Conservation (phyloP, 2,329 filamentous ascomycete genomes). For the Colletotrichum tabaci region DNA sequence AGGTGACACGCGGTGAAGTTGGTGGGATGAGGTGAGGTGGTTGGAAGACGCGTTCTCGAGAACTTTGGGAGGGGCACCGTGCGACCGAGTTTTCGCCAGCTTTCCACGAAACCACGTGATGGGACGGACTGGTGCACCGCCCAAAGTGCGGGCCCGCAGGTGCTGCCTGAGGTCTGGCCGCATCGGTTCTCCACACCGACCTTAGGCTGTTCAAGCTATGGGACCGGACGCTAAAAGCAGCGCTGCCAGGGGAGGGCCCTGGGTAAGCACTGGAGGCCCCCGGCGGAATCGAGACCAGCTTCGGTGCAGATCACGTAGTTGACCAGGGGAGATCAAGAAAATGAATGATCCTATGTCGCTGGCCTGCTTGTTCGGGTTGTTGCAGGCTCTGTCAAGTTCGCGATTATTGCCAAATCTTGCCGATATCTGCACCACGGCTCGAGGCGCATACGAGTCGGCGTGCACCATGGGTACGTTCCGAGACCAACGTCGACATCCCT, state of each 20-base stretch:
- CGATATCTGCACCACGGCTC: background rate
- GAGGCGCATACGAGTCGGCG: conserved; percentile 7
- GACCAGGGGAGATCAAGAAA: background rate
- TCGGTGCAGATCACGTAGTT: background rate
- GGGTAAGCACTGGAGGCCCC: background rate
- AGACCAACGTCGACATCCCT: conserved; percentile 18
- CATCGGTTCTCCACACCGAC: conserved; percentile 15
- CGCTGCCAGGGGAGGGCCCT: conserved; percentile 4
- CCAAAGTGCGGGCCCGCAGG: too few species aligned
- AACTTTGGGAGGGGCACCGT: conserved; percentile 45
- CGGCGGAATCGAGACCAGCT: conserved; percentile 12
- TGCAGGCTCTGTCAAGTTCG: background rate
- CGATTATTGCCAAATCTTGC: background rate
- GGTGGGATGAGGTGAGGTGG: conserved; percentile 57
- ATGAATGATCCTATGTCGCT: background rate
- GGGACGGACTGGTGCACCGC: background rate
- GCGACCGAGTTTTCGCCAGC: conserved; percentile 53
- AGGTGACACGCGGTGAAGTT: conserved; percentile 40
- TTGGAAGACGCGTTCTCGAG: conserved; percentile 60
- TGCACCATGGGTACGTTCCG: conserved; percentile 12
- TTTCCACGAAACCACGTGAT: conserved; percentile 63
- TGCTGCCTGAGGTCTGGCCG: conserved; percentile 36
- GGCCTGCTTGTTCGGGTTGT: background rate
- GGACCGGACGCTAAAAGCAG: conserved; percentile 23
- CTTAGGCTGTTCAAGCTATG: background rate